Base-by-base conservation (phyloP, 345 rosid genomes). In the Acer yangbiense region DNA sequence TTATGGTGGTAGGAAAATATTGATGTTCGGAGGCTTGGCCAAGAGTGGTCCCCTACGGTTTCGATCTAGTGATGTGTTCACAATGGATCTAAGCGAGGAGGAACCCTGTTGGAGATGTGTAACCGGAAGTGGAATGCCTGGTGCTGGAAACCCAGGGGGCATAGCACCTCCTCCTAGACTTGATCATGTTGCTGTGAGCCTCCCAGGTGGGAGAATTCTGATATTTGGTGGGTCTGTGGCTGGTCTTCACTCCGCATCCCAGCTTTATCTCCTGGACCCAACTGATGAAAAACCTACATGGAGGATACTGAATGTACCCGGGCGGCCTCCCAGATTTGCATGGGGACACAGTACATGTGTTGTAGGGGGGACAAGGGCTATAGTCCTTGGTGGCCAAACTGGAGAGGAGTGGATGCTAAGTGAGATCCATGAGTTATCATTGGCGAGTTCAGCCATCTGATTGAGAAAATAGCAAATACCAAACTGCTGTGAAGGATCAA, bases 261-360 rank as follows among this genome's bases (percentile, higher is more conserved):
- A 94, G 78, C 91, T 94, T 20, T 94, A 87, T 84, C 85, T 92
- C 11, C 91, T 94, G 23, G 98, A 94, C 76, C 98, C 98, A 16
- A 90, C 94, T 0, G 97, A 94, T 25, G 98, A 94, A 67, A 94
- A 94, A 68, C 98, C 98, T 2, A 90, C 97, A 9, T 94, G 95
- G 97, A 89, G 97, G 80, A 84, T 92, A 78, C 83, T 94, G 66
- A 94, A 92, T 86, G 94, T 92, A 50, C 98, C 97, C 0, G 98
- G 97, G 52, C 77, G 88, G 67, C 94, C 97, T 5, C 97, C 97
- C 3, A 80, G 97, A 71, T 92, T 94, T 80, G 97, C 98, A 32
- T 94, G 97, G 98, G 98, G 98, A 62, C 98, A 94, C 71, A 91
- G 97, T 70, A 94, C 95, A 2, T 94, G 98, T 84, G 95, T 94